phyloP scores from a whole-genome alignment of 768 basidiomycete genomes.

The Psilocybe cubensis region DNA sequence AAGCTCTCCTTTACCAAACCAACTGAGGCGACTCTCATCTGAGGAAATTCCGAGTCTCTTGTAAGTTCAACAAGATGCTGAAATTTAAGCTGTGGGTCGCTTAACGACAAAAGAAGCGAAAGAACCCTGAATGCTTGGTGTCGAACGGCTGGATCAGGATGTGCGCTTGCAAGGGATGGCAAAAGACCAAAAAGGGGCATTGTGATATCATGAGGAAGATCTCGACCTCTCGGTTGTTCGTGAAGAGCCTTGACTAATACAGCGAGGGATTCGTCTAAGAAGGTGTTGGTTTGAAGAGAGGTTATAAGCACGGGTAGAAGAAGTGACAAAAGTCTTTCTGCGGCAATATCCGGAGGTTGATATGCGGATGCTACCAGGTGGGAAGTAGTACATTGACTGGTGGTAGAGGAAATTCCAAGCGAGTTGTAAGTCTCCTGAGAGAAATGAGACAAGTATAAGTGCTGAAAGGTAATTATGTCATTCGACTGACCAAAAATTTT shows the following conservation, averaged over 20 bases:
- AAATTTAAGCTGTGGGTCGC: constrained; percentile 52
- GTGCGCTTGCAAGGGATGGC: constrained; percentile 60
- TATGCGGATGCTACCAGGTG: constrained; percentile 45
- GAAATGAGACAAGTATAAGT: too few species aligned
- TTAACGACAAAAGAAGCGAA: constrained; percentile 51
- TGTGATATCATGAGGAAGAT: constrained; percentile 47
- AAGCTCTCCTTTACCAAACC: constrained; percentile 72
- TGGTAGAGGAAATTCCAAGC: constrained; percentile 30
- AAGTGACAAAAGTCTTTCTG: constrained; percentile 27
- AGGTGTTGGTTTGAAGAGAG: constrained; percentile 55
- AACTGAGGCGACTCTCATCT: constrained; percentile 71
- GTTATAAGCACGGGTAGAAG: constrained; percentile 47
- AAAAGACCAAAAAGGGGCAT: constrained; percentile 53
- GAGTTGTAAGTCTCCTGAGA: constrained; percentile 37
- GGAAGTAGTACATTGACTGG: constrained; percentile 28
- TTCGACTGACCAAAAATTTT: constrained; percentile 46
- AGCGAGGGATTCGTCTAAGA: constrained; percentile 64
- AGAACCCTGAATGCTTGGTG: constrained; percentile 66
- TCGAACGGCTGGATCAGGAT: constrained; percentile 60
- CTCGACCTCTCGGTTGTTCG: constrained; percentile 16
- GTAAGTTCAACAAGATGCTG: constrained; percentile 60
- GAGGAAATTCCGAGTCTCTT: constrained; percentile 51
- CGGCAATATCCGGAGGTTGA: constrained; percentile 18
- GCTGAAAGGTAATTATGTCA: too few species aligned
- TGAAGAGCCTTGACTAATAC: constrained; percentile 48